These are phyloP conservation scores for Leishmania tarentolae DNA, from an alignment of 208 protist species.

Conservation along the genomic window DNA sequence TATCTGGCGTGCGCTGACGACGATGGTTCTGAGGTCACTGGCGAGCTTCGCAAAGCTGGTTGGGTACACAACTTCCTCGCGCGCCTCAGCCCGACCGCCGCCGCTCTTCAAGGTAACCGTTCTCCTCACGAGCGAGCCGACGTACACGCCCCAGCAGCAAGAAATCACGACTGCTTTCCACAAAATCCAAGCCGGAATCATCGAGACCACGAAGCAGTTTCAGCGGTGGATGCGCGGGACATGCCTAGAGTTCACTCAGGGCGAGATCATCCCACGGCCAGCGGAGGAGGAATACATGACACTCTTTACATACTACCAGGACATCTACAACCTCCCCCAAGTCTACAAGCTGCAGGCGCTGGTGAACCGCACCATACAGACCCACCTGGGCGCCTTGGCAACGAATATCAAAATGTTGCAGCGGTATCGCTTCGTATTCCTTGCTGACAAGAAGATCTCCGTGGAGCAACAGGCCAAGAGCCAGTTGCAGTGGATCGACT, in stretches of 20 bases:
- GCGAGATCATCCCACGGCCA: conserved; percentile 86
- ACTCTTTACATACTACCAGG: conserved; percentile 95
- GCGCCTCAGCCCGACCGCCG: conserved; percentile 35
- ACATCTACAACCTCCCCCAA: conserved; percentile 90
- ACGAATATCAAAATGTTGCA: conserved; percentile 94
- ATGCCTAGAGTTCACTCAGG: conserved; percentile 94
- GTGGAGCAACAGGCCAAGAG: conserved; percentile 94
- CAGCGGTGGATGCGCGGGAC: conserved; percentile 97
- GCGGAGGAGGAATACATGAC: conserved; percentile 82
- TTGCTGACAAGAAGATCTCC: conserved; percentile 93
- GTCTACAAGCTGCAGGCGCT: conserved; percentile 91
- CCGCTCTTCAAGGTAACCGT: conserved; percentile 95
- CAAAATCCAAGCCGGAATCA: conserved; percentile 91
- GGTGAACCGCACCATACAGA: conserved; percentile 93
- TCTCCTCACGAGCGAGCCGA: conserved; percentile 92
- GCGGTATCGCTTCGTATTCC: conserved; percentile 93
- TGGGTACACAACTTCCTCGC: conserved; percentile 63
- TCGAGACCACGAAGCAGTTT: conserved; percentile 95
- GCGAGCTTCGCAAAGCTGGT: conserved; percentile 87
- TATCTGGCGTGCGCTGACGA: conserved; percentile 93
- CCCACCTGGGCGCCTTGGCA: conserved; percentile 86
- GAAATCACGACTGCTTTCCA: conserved; percentile 93
- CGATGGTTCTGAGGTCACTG: conserved; percentile 92
- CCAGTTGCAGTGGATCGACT: conserved; percentile 94
- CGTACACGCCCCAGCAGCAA: conserved; percentile 92